Evolutionary conservation across 352 stramenopile genomes (phyloP), one percentile per base, ranked within the genome.

Genomic region (Pelagophyceae sp.): DNA sequence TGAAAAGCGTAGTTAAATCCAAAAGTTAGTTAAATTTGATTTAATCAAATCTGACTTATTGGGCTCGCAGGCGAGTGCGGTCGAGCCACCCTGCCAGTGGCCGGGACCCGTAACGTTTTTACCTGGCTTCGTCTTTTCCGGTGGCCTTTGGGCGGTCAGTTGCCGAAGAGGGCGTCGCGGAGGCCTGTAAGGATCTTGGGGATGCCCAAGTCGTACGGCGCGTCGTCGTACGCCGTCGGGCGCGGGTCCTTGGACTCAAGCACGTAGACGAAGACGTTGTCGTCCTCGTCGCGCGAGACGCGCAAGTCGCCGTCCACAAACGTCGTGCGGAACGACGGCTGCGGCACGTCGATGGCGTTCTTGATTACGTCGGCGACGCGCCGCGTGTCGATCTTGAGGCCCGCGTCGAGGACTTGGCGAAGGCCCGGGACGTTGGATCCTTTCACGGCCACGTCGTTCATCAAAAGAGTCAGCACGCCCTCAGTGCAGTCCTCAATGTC

Each of bases 381-480:
- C 75, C 84, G 72, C 33, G 83, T 87, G 72, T 86, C 72, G 5
- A 91, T 74, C 69, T 83, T 80, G n/a, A 83, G 51, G 40, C 80
- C 81, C 51, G 64, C 78, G 76, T 91, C 84, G 20, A 91, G 76
- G 54, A 89, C 20, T 40, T 72, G 77, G 75, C 83, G 77, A 40
- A 91, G 74, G 11, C 80, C 58, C 19, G 85, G 86, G 63, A 91
- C 75, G 63, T 91, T 91, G 0, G 76, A 85, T 37, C 86, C 86
- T 72, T 87, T 88, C 35, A 91, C 89, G 78, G 89, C 79, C 6
- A 90, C 86, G 0, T 83, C 87, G 75, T 89, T 84, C 85, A 91
- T 89, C 38, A 82, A 84, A n/a, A 78, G 77, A 6, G 75, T 78
- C 38, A 81, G 60, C 35, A 23, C 23, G 33, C 3, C 38, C 2